These are phyloP conservation scores for Coprinellus micaceus DNA, from an alignment of 768 basidiomycete species.

Conservation along the genomic window DNA sequence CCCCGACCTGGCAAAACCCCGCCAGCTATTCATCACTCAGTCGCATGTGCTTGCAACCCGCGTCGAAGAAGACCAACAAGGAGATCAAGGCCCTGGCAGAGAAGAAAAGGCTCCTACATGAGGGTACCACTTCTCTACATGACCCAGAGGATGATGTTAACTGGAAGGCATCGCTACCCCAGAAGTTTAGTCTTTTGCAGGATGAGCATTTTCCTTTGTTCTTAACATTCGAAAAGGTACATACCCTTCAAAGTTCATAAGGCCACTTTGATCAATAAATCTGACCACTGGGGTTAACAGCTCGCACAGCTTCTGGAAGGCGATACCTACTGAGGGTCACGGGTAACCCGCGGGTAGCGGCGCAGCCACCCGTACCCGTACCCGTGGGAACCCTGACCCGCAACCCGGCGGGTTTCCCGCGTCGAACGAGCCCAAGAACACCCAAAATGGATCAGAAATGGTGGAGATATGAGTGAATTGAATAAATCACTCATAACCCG, in stretches of 20 bases:
- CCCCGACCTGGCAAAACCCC: background rate
- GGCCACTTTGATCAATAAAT: no score
- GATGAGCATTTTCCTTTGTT: conserved; percentile 67
- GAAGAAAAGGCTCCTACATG: background rate
- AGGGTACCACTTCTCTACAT: background rate
- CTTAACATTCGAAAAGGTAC: conserved; percentile 57
- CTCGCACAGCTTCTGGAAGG: conserved; percentile 45
- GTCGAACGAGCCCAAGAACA: no score
- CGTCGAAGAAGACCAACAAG: background rate
- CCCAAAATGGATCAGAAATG: no score
- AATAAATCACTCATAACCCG: no score
- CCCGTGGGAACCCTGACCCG: no score
- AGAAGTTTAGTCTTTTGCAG: conserved; percentile 45
- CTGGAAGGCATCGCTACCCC: conserved; percentile 46
- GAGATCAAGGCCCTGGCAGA: conserved; percentile 2
- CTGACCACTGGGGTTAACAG: no score
- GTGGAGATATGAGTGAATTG: no score
- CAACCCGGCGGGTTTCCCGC: no score
- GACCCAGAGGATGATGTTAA: conserved; percentile 43
- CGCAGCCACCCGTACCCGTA: no score
- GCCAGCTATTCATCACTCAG: conserved; percentile 9
- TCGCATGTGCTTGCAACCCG: conserved; percentile 4
- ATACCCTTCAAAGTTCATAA: conserved; percentile 9
- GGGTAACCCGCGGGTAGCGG: no score
- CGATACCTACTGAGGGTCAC: conserved; percentile 33